Percentiles rank a stretch among this genome's conserved stretches.
Conservation (phyloP, 208 protist genomes). For the Leptomonas seymouri region DNA sequence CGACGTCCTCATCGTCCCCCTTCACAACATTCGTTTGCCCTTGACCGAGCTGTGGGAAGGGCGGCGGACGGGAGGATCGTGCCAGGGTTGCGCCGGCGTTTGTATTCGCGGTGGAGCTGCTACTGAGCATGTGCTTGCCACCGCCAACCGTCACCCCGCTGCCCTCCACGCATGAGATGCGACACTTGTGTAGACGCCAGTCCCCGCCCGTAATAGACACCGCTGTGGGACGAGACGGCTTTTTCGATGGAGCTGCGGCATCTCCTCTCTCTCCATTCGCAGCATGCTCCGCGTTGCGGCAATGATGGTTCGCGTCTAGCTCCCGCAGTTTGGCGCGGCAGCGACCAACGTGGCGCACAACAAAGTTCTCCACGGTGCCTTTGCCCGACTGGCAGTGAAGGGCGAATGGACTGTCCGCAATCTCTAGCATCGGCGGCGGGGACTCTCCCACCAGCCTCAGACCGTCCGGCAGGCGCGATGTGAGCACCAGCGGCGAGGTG, state of each 20-base stretch:
- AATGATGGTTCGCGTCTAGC: conserved; percentile 6
- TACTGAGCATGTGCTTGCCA: conserved; percentile 6
- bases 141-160: conserved; percentile 62
- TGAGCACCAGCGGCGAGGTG: conserved; percentile 53
- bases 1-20: not conserved
- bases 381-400: conserved; percentile 62
- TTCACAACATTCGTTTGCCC: not conserved
- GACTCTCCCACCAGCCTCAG: conserved; percentile 69
- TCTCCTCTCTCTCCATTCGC: not conserved
- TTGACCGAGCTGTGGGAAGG: not conserved
- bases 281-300: not conserved
- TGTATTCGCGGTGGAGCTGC: not conserved
- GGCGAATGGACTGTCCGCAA: conserved; percentile 48
- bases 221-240: conserved; percentile 57
- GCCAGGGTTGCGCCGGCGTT: not conserved
- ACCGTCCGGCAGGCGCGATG: conserved; percentile 58
- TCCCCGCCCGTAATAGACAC: conserved; percentile 70
- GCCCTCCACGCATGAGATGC: conserved; percentile 73
- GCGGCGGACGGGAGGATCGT: not conserved
- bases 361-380: conserved; percentile 77
- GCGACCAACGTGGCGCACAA: conserved; percentile 66
- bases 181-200: conserved; percentile 72
- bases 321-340: conserved; percentile 19
- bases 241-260: conserved; percentile 27
- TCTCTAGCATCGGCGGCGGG: conserved; percentile 72